phyloP scores from a whole-genome alignment of 768 basidiomycete species.

The Amanita polypyramis region DNA sequence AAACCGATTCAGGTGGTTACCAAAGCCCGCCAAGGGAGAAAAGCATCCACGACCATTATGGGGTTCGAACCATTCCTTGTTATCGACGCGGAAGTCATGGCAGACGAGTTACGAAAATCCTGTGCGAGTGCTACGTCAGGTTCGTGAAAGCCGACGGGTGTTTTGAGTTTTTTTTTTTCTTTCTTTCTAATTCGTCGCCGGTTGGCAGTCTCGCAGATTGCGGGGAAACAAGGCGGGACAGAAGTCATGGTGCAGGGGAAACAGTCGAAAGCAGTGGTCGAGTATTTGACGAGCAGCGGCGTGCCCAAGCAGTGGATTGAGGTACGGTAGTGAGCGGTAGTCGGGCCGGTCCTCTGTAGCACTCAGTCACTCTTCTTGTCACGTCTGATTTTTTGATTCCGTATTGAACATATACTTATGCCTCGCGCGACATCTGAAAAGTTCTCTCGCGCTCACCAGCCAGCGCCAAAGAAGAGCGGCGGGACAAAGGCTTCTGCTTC shows the following conservation, averaged over 20 bases:
- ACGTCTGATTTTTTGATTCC: background rate
- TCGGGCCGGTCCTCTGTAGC: background rate
- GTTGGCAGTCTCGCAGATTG: slow-evolving; percentile 43
- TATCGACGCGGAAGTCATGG: slow-evolving; percentile 59
- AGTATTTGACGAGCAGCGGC: slow-evolving; percentile 57
- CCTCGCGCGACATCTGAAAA: slow-evolving; percentile 72
- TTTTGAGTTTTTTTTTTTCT: background rate
- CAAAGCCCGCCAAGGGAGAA: slow-evolving; percentile 67
- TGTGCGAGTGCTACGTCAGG: slow-evolving; percentile 79
- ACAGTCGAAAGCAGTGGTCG: slow-evolving; percentile 55
- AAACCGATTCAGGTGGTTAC: slow-evolving; percentile 58
- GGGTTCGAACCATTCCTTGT: slow-evolving; percentile 71
- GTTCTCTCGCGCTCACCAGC: slow-evolving; percentile 60
- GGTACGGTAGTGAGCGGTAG: slow-evolving; percentile 37
- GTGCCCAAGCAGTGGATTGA: slow-evolving; percentile 81
- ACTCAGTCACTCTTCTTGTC: background rate
- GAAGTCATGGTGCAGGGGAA: slow-evolving; percentile 86
- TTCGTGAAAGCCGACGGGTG: too few species aligned
- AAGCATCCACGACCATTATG: slow-evolving; percentile 64
- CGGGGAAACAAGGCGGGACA: slow-evolving; percentile 39
- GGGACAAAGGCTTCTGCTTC: slow-evolving; percentile 7
- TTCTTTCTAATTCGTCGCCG: background rate
- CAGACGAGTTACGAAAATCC: slow-evolving; percentile 63
- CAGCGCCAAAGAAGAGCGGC: slow-evolving; percentile 42
- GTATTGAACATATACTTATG: too few species aligned